These are phyloP conservation scores for Letharia lupina DNA, from an alignment of 495 filamentous ascomycete species.

Conservation along the genomic window DNA sequence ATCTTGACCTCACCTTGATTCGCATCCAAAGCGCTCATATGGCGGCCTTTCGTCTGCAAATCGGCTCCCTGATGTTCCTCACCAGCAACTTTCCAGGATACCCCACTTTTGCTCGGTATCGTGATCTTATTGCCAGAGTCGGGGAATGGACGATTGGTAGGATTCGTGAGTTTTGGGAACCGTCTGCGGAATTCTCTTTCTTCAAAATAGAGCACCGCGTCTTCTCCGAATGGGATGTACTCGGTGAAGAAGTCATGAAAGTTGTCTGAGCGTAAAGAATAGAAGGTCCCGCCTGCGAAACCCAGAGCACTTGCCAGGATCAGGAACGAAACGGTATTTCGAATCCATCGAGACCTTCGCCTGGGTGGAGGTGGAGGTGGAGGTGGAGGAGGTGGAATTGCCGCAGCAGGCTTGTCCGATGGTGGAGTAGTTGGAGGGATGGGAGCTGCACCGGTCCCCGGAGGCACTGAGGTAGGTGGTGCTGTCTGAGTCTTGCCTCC, in stretches of 20 bases:
- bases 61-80: conserved; percentile 40
- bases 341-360: conserved; percentile 67
- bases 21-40: conserved; percentile 37
- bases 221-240: conserved; percentile 90
- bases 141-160: conserved; percentile 39
- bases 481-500: conserved; percentile 38
- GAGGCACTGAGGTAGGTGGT: conserved; percentile 31
- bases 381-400: conserved; percentile 32
- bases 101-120: conserved; percentile 75
- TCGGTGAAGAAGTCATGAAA: conserved; percentile 99
- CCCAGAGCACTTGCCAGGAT: conserved; percentile 63
- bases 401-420: conserved; percentile 12
- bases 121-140: conserved; percentile 64
- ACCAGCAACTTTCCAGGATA: conserved; percentile 70
- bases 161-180: conserved; percentile 64
- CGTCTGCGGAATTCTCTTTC: conserved; percentile 88
- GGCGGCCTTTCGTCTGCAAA: conserved; percentile 38
- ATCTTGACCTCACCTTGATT: conserved; percentile 27
- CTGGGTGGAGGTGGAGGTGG: conserved; percentile 37
- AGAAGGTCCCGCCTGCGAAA: conserved; percentile 83
- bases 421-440: conserved; percentile 15
- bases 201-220: conserved; percentile 93
- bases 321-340: conserved; percentile 63
- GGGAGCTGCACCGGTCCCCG: conserved; percentile 21
- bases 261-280: conserved; percentile 87